phyloP scores from a whole-genome alignment of 306 rosid genomes.

The Trifolium pratense region DNA sequence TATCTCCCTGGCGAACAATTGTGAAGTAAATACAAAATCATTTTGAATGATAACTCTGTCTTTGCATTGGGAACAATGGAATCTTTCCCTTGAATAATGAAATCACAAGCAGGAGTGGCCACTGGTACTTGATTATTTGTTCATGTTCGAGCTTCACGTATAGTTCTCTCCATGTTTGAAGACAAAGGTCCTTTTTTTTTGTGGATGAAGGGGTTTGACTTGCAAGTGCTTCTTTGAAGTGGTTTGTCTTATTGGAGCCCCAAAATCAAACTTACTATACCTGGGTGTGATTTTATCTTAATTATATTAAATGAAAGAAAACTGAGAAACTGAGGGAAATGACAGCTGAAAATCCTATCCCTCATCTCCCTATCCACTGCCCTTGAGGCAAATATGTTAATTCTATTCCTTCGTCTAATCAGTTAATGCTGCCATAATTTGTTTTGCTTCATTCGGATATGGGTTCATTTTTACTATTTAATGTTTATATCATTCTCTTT shows the following conservation, averaged over 20 bases:
- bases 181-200: background rate
- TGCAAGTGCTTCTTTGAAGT: slow-evolving; percentile 1
- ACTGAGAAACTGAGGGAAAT: background rate
- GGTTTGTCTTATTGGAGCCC: slow-evolving; percentile 15
- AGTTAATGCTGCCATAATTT: slow-evolving; percentile 31
- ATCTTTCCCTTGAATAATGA: slow-evolving; percentile 31
- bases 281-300: slow-evolving; percentile 1
- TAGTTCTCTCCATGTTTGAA: background rate
- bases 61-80: slow-evolving; percentile 14
- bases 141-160: background rate
- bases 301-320: too few relatives aligned
- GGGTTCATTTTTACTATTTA: slow-evolving; percentile 16
- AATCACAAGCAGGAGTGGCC: slow-evolving; percentile 4
- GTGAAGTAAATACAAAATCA: background rate
- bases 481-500: slow-evolving; percentile 24
- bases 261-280: slow-evolving; percentile 2
- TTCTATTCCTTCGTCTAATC: slow-evolving; percentile 11
- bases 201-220: slow-evolving; percentile 2
- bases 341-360: background rate
- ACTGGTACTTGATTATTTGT: background rate
- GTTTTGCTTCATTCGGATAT: background rate
- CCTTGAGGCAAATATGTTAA: slow-evolving; percentile 9
- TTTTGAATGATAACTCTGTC: slow-evolving; percentile 1
- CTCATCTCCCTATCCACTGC: background rate
- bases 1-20: slow-evolving; percentile 10